phyloP scores from a whole-genome alignment of 306 rosid species.

The Quercus parvula region DNA sequence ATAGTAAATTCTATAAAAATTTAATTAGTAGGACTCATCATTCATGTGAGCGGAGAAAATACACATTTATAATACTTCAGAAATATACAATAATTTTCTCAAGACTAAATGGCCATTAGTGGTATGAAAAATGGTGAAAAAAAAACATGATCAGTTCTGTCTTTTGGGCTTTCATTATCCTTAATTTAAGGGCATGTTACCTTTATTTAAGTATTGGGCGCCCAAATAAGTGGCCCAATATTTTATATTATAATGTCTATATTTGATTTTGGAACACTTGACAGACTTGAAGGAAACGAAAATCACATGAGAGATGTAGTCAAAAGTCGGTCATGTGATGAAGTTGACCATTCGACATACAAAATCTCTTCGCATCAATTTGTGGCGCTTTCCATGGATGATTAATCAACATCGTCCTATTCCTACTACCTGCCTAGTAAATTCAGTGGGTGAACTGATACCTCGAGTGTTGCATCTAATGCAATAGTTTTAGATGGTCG shows the following conservation, averaged over 20 bases:
- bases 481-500: too few relatives aligned
- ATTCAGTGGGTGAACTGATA: too few relatives aligned
- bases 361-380: background rate
- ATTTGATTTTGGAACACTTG: background rate
- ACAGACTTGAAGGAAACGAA: background rate
- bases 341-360: background rate
- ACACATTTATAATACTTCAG: rapidly evolving
- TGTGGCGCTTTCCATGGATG: background rate
- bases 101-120: background rate
- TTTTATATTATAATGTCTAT: background rate
- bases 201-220: background rate
- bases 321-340: conserved; percentile 10
- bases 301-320: background rate
- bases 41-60: rapidly evolving
- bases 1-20: too few relatives aligned
- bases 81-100: rapidly evolving
- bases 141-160: background rate
- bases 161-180: background rate
- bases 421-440: background rate
- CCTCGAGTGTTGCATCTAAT: too few relatives aligned
- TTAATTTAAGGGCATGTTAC: background rate
- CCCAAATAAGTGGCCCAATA: background rate
- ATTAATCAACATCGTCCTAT: background rate
- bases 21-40: rapidly evolving
- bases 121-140: background rate